Evolutionary conservation across 2,329 filamentous ascomycete species (phyloP).

Genomic region (Xylaria hypoxylon): DNA sequence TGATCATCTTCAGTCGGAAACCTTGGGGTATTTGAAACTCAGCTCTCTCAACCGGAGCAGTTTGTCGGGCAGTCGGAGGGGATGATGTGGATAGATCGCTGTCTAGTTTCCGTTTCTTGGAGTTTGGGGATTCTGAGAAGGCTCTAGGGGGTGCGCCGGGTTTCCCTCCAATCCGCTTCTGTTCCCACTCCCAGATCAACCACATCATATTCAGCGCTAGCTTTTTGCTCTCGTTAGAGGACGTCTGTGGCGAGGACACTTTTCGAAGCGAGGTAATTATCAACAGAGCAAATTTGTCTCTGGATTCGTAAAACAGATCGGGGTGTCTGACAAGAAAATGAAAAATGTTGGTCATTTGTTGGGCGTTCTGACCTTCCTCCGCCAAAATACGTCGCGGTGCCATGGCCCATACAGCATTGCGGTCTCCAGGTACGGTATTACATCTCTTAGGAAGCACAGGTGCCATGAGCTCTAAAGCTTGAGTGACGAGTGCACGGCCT

Average conservation of each 20-base stretch:
- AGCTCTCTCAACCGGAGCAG: conserved; percentile 61
- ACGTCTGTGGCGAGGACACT: conserved; percentile 83
- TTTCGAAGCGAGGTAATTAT: conserved; percentile 92
- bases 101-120: conserved; percentile 81
- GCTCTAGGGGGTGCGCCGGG: conserved; percentile 54
- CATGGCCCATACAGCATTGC: conserved; percentile 87
- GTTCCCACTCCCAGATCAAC: conserved; percentile 93
- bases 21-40: conserved; percentile 76
- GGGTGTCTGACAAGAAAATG: conserved; percentile 94
- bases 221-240: conserved; percentile 91
- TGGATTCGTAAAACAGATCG: conserved; percentile 92
- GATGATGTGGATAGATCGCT: conserved; percentile 67
- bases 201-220: conserved; percentile 90
- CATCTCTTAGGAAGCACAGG: conserved; percentile 91
- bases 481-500: conserved; percentile 89
- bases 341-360: conserved; percentile 97
- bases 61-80: conserved; percentile 63
- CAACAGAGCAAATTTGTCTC: conserved; percentile 88
- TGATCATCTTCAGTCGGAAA: conserved; percentile 84
- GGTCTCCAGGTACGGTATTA: conserved; percentile 72
- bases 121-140: conserved; percentile 76
- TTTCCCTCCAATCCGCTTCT: conserved; percentile 77
- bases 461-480: conserved; percentile 94
- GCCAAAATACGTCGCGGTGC: conserved; percentile 90
- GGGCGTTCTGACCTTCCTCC: conserved; percentile 93